Conservation (phyloP, 2,329 filamentous ascomycete species). For the Verruconis gallopava region DNA sequence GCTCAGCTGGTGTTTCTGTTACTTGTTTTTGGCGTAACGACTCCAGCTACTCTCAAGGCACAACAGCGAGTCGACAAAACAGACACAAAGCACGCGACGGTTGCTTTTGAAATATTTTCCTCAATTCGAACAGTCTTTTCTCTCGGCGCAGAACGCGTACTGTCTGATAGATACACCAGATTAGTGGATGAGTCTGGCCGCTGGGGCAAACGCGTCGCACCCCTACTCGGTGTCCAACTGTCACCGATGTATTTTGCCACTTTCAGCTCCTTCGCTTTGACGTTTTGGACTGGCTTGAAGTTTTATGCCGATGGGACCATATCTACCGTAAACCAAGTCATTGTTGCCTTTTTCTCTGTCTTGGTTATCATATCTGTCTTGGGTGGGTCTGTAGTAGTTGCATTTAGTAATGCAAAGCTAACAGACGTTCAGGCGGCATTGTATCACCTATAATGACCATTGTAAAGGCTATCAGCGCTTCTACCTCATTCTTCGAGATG, state of each 20-base stretch:
- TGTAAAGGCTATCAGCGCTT: conserved; percentile 22
- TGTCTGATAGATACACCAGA: conserved; percentile 20
- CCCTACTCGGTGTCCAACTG: conserved; percentile 23
- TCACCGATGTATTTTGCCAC: conserved; percentile 22
- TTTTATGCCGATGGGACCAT: conserved; percentile 22
- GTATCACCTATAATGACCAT: conserved; percentile 20
- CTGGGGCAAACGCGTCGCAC: conserved; percentile 19
- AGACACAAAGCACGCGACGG: conserved; percentile 15
- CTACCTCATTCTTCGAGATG: conserved; percentile 23
- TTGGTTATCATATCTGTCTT: conserved; percentile 20
- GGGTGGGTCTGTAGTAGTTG: neutral
- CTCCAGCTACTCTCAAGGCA: conserved; percentile 22
- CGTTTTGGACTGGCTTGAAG: conserved; percentile 28
- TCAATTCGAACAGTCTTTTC: conserved; percentile 25
- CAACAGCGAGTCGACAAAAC: conserved; percentile 22
- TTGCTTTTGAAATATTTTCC: conserved; percentile 27
- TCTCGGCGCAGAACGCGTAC: conserved; percentile 24
- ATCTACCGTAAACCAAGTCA: conserved; percentile 2
- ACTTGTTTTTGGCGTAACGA: conserved; percentile 18
- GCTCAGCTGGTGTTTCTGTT: conserved; percentile 21
- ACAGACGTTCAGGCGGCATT: neutral
- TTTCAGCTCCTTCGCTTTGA: conserved; percentile 25
- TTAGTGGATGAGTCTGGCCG: conserved; percentile 18
- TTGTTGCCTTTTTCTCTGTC: neutral
- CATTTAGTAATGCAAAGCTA: neutral